phyloP scores from a whole-genome alignment of 2,329 filamentous ascomycete species.

The Aspergillus sp. region DNA sequence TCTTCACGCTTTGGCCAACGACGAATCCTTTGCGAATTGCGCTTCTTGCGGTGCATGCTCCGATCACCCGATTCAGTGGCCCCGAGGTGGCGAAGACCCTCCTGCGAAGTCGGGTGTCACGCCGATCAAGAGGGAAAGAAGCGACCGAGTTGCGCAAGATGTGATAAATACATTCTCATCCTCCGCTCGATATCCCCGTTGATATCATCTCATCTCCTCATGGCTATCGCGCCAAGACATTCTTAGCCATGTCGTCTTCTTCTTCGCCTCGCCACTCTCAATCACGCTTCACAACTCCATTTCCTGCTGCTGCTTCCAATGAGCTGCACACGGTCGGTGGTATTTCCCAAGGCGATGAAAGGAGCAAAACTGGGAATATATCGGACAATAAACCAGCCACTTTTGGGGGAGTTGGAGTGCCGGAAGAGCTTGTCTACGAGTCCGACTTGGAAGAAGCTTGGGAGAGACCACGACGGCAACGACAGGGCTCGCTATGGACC shows the following conservation, averaged over 20 bases:
- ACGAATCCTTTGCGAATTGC: slow-evolving; percentile 3
- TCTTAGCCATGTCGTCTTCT: slow-evolving; percentile 6
- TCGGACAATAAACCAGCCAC: background rate
- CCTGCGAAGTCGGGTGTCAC: background rate
- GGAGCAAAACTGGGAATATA: background rate
- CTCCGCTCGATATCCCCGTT: background rate
- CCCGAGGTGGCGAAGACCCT: background rate
- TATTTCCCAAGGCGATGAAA: slow-evolving; percentile 2
- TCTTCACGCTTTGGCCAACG: background rate
- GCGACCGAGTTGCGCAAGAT: background rate
- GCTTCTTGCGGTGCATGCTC: background rate
- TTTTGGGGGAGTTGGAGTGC: background rate
- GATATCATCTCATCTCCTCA: background rate
- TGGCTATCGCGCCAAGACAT: background rate
- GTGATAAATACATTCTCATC: slow-evolving; percentile 1
- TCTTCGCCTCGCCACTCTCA: background rate
- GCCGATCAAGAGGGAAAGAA: slow-evolving; percentile 8
- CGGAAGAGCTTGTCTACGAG: background rate
- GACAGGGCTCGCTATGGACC: slow-evolving; percentile 8
- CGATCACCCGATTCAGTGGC: background rate
- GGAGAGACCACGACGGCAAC: background rate
- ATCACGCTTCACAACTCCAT: background rate
- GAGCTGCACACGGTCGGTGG: too few species aligned
- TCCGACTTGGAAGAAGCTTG: slow-evolving; percentile 2
- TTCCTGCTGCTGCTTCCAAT: background rate